Evolutionary conservation across 148 eudicot genomes (phyloP), one percentile per base, ranked within the genome.

Genomic region (Fagopyrum tataricum): DNA sequence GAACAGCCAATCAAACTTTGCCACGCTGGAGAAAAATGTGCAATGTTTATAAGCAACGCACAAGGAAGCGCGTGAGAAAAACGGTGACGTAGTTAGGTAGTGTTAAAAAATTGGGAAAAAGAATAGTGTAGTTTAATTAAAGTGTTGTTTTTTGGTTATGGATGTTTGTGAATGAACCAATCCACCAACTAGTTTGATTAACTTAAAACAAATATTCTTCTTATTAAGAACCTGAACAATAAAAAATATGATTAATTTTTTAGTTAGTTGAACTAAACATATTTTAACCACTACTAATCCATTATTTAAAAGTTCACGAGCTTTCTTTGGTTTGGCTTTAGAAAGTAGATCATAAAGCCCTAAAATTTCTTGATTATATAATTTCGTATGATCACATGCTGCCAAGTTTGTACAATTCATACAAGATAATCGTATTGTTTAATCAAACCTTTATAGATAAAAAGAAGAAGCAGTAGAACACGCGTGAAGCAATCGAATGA

Each of bases 401-500:
- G 17, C 56, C 56, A 52, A 52, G 21, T n/a, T 4, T 7, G 21
- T n/a, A n/a, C 6, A 15, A 4, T 12, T 51, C 15, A 51, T 51
- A 20, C 20, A 14, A 47, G n/a, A 31, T 31, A 14, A 51, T 51
- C 56, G 20, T 51, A 51, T 15, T 3, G 17, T 17, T 20, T 20
- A 23, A 6, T 56, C 12, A 23, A 61, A 10, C 15, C 31, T 37
- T 15, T 13, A 14, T 31, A 26, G 42, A 37, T 12, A n/a, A 62
- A 26, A 62, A 31, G 42, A 31, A 4, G 68, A 39, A 37, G 68
- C 18, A 31, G 18, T 64, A 64, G 43, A 31, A 64, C 69, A 64
- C 69, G 69, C 69, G 69, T 64, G 69, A 64, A 64, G 31, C 3
- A 24, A 15, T 37, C 20, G 15, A 64, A 64, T 64, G 69, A 64